Evolutionary conservation across 164 flowering plant species (phyloP).

Genomic region (Amborella trichopoda): DNA sequence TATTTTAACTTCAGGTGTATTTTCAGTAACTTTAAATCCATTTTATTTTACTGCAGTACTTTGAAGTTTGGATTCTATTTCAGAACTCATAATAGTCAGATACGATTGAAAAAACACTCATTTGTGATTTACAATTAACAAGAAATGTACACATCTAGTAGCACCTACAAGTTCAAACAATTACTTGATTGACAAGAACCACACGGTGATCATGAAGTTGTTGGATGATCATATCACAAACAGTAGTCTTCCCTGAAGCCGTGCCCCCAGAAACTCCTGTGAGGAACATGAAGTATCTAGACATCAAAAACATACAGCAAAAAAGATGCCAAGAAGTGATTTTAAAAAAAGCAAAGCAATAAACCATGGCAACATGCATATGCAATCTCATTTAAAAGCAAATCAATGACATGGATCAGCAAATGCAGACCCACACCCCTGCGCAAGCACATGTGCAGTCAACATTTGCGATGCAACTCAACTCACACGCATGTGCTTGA

Average conservation of each 20-base stretch:
- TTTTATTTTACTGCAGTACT: not conserved
- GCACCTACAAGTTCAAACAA: not conserved
- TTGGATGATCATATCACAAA: constrained; percentile 95
- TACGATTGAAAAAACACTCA: not conserved
- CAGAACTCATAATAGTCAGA: not conserved
- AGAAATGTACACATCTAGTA: not conserved
- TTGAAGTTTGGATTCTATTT: not conserved
- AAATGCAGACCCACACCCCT: too few species aligned
- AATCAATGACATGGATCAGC: too few species aligned
- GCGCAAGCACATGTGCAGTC: too few species aligned
- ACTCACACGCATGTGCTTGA: too few species aligned
- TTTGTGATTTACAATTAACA: not conserved
- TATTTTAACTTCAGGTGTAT: not conserved
- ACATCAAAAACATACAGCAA: not conserved
- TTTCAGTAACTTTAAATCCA: not conserved
- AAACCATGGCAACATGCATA: too few species aligned
- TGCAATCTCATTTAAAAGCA: too few species aligned
- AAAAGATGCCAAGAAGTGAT: not conserved
- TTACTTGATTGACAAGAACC: constrained; percentile 88
- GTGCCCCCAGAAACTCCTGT: constrained; percentile 97
- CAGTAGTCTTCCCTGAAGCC: constrained; percentile 96
- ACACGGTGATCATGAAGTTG: constrained; percentile 98
- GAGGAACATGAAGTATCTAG: not conserved
- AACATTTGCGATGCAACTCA: too few species aligned
- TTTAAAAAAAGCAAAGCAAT: not conserved